Base-by-base conservation (phyloP, 371 early-diverging fungal species). In the Chytridiales sp. region DNA sequence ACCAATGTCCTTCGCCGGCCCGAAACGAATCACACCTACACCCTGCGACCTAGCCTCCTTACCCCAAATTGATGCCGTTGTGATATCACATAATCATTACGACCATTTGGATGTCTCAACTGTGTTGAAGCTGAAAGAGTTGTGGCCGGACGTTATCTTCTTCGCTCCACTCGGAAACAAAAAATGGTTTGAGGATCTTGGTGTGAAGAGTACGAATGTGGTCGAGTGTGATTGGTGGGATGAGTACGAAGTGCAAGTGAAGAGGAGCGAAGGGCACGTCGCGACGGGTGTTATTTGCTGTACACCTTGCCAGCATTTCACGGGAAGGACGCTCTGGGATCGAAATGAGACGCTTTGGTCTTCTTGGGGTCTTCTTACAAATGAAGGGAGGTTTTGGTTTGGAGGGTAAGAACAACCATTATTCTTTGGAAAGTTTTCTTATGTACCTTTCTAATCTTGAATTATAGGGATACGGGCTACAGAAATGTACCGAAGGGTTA, bases 141-240 rank as follows among this genome's bases (percentile, higher is more conserved):
- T 53, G 47, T 58, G 49, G 11, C 48, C 41, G 3, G 62, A 76
- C 56, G 59, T 62, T 26, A 44, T 61, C 34, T 89, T 84, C 51
- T 87, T 81, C 59, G 88, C 88, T 2, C 89, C 92, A 15, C 74
- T 92, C 8, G 90, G 89, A 6, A 89, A 87, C 67, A 82, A 81
- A 35, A 31, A 58, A 2, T 85, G 86, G 79, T 85, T 91, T 26
- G 56, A 69, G 9, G 90, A 91, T 41, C 79, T 80, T 34, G 89
- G 89, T 66, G 44, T 78, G 8, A 81, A 79, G 5, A 80, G 81
- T 54, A 47, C 65, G 9, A 80, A 80, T 15, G 81, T 85, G 6
- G 47, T 63, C 4, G 86, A 90, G 49, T 74, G 79, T 38, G 92
- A 91, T 69, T 91, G 92, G 92, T 89, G 89, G 89, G 86, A 89